Evolutionary conservation across 371 early-diverging fungal genomes (phyloP).

Genomic region (Apophysomyces ossiformis): DNA sequence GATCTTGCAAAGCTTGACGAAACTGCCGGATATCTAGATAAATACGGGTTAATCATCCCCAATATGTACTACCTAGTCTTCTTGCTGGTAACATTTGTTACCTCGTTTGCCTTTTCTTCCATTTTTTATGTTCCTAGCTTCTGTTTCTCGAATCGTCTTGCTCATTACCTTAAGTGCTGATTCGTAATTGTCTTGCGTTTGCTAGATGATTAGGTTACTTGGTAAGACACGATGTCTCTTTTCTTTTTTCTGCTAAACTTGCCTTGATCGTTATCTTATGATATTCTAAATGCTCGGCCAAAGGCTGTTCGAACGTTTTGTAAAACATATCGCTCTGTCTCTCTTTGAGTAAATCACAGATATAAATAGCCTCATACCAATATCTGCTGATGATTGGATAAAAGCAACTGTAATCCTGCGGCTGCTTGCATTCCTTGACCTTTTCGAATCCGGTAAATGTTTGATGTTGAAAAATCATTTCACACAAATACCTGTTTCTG

Average conservation of each 20-base stretch:
- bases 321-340: conserved; percentile 49
- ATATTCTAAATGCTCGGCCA: conserved; percentile 50
- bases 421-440: conserved; percentile 57
- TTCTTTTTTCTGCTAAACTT: background rate
- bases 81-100: conserved; percentile 2
- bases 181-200: conserved; percentile 54
- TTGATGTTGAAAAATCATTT: background rate
- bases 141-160: conserved; percentile 57
- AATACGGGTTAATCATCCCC: background rate
- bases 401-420: conserved; percentile 57
- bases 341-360: background rate
- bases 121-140: conserved; percentile 50
- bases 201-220: conserved; percentile 15
- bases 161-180: conserved; percentile 50
- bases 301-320: conserved; percentile 53
- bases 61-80: background rate
- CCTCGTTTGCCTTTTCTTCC: conserved; percentile 56
- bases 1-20: conserved; percentile 47
- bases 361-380: conserved; percentile 34
- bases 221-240: background rate
- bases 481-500: conserved; percentile 32
- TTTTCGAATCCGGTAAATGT: conserved; percentile 7
- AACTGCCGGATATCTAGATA: conserved; percentile 47
- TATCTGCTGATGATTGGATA: conserved; percentile 63
- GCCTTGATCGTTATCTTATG: conserved; percentile 51